These are phyloP conservation scores for Scheffersomyces stambukii DNA, from an alignment of 1,139 yeast genomes.

Conservation along the genomic window DNA sequence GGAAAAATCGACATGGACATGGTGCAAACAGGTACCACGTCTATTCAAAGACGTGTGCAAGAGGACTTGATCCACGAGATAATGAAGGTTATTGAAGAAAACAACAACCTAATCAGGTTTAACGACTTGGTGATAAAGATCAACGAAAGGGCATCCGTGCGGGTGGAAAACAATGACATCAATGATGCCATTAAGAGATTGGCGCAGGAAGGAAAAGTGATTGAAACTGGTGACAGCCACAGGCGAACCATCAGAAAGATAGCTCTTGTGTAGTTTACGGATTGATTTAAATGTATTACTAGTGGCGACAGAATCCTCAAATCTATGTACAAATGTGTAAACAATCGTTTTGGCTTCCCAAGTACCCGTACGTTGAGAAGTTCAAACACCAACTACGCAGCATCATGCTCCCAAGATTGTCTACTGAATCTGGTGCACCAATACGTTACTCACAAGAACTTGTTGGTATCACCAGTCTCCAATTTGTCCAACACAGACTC, in stretches of 20 bases:
- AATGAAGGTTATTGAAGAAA: conserved; percentile 41
- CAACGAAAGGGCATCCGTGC: conserved; percentile 65
- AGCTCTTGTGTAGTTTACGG: conserved; percentile 16
- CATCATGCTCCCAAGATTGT: too few relatives aligned
- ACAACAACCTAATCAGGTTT: conserved; percentile 48
- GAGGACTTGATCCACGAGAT: conserved; percentile 70
- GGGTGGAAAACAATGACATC: conserved; percentile 69
- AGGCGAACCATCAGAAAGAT: conserved; percentile 61
- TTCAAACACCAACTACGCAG: too few relatives aligned
- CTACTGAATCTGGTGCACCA: too few relatives aligned
- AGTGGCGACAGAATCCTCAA: too few relatives aligned
- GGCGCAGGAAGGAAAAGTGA: conserved; percentile 70
- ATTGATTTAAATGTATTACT: conserved; percentile 4
- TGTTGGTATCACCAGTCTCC: conserved; percentile 2
- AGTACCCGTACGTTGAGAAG: not conserved
- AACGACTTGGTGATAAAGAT: conserved; percentile 58
- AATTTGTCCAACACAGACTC: conserved; percentile 2
- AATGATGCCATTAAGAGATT: conserved; percentile 65
- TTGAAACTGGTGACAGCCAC: conserved; percentile 70
- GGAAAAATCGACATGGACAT: conserved; percentile 97
- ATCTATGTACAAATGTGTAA: not conserved
- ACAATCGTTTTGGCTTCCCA: too few relatives aligned
- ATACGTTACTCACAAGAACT: too few relatives aligned
- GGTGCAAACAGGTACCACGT: conserved; percentile 92
- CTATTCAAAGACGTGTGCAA: conserved; percentile 76